phyloP scores from a whole-genome alignment of 2,329 filamentous ascomycete species.

The Rosellinia necatrix region DNA sequence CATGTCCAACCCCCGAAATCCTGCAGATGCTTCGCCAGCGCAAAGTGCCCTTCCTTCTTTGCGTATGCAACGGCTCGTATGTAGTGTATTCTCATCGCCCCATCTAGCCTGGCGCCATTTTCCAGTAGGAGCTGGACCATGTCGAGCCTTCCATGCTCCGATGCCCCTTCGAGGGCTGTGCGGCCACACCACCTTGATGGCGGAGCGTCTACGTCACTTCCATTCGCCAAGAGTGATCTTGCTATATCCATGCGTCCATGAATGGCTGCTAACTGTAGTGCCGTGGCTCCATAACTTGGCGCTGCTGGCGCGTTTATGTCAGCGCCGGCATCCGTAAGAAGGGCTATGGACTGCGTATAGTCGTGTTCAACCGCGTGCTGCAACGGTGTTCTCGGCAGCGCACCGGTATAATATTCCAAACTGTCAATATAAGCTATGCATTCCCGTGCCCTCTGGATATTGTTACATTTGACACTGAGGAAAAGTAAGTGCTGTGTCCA shows the following conservation, averaged over 20 bases:
- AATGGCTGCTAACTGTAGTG: not conserved
- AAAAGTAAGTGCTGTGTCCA: conserved; percentile 9
- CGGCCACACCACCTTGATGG: not conserved
- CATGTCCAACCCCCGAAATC: no score
- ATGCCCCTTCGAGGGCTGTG: conserved; percentile 2
- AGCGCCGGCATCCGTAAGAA: not conserved
- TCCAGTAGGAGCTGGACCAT: conserved; percentile 15
- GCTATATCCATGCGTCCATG: not conserved
- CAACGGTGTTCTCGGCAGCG: not conserved
- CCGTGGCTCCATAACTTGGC: not conserved
- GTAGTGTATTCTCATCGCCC: conserved; percentile 12
- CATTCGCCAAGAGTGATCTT: not conserved
- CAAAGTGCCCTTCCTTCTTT: conserved; percentile 1
- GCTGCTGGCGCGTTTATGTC: conserved; percentile 1
- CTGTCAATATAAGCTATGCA: not conserved
- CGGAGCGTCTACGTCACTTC: not conserved
- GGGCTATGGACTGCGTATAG: conserved; percentile 22
- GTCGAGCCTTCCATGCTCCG: conserved; percentile 15
- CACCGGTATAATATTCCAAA: not conserved
- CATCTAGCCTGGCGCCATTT: not conserved
- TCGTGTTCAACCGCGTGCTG: not conserved
- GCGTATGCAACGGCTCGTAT: conserved; percentile 5
- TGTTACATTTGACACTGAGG: not conserved
- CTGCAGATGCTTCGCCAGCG: no score
- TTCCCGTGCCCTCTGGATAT: not conserved